Conservation (phyloP, 192 early-diverging fungal species). For the Gigaspora rosea region DNA sequence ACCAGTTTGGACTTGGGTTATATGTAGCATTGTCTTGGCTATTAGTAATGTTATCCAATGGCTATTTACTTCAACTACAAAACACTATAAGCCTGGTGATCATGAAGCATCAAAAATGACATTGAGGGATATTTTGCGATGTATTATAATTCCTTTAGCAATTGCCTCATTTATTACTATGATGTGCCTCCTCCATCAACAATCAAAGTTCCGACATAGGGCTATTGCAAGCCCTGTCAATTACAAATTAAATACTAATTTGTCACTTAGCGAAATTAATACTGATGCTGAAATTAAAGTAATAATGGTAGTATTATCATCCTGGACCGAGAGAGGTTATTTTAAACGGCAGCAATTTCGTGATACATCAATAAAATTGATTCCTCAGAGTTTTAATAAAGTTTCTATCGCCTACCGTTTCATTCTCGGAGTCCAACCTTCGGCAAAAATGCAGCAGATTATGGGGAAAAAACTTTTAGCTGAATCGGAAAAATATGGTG, state of each 20-base stretch:
- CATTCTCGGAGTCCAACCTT: slow-evolving; percentile 54
- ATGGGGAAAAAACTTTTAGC: slow-evolving; percentile 51
- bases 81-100: slow-evolving; percentile 20
- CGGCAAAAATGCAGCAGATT: slow-evolving; percentile 36
- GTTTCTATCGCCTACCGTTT: slow-evolving; percentile 55
- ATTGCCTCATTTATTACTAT: slow-evolving; percentile 57
- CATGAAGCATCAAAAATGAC: slow-evolving; percentile 25
- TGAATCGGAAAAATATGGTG: slow-evolving; percentile 49
- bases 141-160: slow-evolving; percentile 50
- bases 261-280: slow-evolving; percentile 37
- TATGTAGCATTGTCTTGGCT: slow-evolving; percentile 48
- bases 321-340: slow-evolving; percentile 57
- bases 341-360: slow-evolving; percentile 49
- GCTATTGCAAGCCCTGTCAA: slow-evolving; percentile 29
- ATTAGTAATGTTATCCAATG: slow-evolving; percentile 47
- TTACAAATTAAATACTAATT: slow-evolving; percentile 37
- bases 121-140: slow-evolving; percentile 33
- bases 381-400: slow-evolving; percentile 43
- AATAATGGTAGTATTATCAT: slow-evolving; percentile 55
- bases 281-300: slow-evolving; percentile 44
- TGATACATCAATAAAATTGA: slow-evolving; percentile 50
- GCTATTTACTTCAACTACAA: slow-evolving; percentile 35
- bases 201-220: slow-evolving; percentile 41
- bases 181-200: slow-evolving; percentile 51
- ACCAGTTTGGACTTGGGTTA: slow-evolving; percentile 61